These are phyloP conservation scores for Tolypocladium ovalisporum DNA, from an alignment of 2,329 filamentous ascomycete genomes.

Conservation along the genomic window DNA sequence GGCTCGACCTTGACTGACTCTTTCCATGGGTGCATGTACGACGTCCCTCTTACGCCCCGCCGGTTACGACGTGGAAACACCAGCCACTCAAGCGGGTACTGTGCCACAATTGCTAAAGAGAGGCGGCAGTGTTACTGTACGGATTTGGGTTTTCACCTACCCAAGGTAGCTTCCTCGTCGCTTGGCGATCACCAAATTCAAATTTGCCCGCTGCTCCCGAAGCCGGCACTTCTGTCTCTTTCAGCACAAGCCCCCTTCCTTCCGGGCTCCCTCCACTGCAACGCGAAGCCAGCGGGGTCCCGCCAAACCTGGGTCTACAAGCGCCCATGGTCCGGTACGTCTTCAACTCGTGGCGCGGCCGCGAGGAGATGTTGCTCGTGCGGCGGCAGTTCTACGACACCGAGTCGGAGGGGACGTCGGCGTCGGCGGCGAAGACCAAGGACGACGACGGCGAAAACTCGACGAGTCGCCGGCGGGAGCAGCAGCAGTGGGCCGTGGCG, in stretches of 20 bases:
- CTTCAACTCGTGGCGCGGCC: slow-evolving; percentile 63
- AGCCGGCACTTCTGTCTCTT: not conserved
- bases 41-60: no score
- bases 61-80: not conserved
- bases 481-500: slow-evolving; percentile 39
- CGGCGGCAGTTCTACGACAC: slow-evolving; percentile 50
- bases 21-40: no score
- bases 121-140: not conserved
- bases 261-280: not conserved
- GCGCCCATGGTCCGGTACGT: slow-evolving; percentile 58
- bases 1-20: not conserved
- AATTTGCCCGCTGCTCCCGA: not conserved
- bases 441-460: not conserved
- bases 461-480: slow-evolving; percentile 10
- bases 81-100: not conserved
- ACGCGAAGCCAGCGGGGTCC: not conserved
- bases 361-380: slow-evolving; percentile 53
- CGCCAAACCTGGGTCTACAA: not conserved
- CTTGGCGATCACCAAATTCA: not conserved
- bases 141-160: not conserved
- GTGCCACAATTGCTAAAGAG: not conserved
- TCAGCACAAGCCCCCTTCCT: not conserved
- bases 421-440: not conserved
- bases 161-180: not conserved
- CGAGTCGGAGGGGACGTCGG: not conserved